These are phyloP conservation scores for Alliaria petiolata DNA, from an alignment of 345 rosid species.

Conservation along the genomic window DNA sequence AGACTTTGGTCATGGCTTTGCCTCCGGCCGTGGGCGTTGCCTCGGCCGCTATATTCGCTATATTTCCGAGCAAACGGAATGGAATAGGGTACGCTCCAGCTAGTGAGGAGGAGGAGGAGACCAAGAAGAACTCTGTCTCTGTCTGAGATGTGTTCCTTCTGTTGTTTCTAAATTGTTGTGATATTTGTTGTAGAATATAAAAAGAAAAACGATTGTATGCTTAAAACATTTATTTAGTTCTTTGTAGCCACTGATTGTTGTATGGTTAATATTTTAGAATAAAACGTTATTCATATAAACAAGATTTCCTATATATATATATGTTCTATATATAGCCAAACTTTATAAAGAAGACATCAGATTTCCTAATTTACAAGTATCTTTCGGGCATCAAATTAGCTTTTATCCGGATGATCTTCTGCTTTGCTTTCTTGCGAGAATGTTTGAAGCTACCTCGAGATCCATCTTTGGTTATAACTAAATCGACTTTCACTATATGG, in stretches of 20 bases:
- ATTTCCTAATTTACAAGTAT: conserved; percentile 37
- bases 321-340: not conserved
- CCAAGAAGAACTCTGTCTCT: conserved; percentile 9
- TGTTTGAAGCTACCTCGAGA: conserved; percentile 27
- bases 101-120: conserved; percentile 20
- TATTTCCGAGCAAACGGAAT: conserved; percentile 66
- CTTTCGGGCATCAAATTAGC: conserved; percentile 36
- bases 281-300: not conserved
- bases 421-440: conserved; percentile 35
- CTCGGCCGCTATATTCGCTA: conserved; percentile 47
- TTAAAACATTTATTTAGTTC: too few relatives aligned
- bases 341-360: conserved; percentile 3
- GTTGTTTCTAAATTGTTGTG: not conserved
- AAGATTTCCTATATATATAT: too few relatives aligned
- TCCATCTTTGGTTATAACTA: conserved; percentile 35
- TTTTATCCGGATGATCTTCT: conserved; percentile 33
- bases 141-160: not conserved
- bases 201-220: not conserved
- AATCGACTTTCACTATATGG: conserved; percentile 82
- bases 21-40: conserved; percentile 61
- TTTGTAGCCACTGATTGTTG: too few relatives aligned
- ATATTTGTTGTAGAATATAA: not conserved
- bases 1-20: conserved; percentile 51
- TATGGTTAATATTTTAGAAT: not conserved
- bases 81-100: conserved; percentile 76